These are phyloP conservation scores for Phytopythium kandeliae DNA, from an alignment of 352 stramenopile genomes.

Conservation along the genomic window DNA sequence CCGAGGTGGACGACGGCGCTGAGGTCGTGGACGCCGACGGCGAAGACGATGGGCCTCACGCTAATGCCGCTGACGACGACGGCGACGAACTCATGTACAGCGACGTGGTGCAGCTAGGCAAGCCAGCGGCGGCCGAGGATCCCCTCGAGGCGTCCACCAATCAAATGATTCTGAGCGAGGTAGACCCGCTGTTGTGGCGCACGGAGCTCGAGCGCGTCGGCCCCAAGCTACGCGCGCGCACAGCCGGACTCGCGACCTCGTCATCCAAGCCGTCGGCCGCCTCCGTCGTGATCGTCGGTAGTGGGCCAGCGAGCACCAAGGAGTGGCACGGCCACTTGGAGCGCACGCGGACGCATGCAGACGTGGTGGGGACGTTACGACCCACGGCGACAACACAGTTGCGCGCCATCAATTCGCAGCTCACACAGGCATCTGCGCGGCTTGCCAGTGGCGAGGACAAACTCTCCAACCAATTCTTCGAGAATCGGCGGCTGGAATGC, in stretches of 20 bases:
- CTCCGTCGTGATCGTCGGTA: slow-evolving; percentile 35
- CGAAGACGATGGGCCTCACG: slow-evolving; percentile 43
- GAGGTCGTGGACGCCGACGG: slow-evolving; percentile 49
- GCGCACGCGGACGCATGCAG: slow-evolving; percentile 67
- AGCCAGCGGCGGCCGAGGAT: slow-evolving; percentile 22
- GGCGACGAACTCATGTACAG: slow-evolving; percentile 65
- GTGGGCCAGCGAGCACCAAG: slow-evolving; percentile 19
- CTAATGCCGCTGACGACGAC: slow-evolving; percentile 27
- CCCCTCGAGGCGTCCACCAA: slow-evolving; percentile 69
- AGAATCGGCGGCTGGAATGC: slow-evolving; percentile 59
- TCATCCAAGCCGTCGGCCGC: slow-evolving; percentile 13
- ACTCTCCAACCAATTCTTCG: slow-evolving; percentile 75
- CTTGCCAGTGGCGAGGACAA: slow-evolving; percentile 73
- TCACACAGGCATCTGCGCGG: slow-evolving; percentile 50
- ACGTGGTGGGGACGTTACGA: slow-evolving; percentile 50
- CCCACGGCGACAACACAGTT: slow-evolving; percentile 54
- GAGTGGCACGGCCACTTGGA: slow-evolving; percentile 83
- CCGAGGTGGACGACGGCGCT: slow-evolving; percentile 62
- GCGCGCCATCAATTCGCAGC: slow-evolving; percentile 46
- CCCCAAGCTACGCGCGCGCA: slow-evolving; percentile 49
- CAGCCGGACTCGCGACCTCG: slow-evolving; percentile 30
- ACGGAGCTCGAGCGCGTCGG: slow-evolving; percentile 81
- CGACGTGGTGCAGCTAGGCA: slow-evolving; percentile 37
- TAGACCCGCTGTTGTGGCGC: slow-evolving; percentile 79
- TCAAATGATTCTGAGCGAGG: slow-evolving; percentile 82